A percentile compares a stretch with the other conserved stretches of the same genome.
These are phyloP conservation scores for Xylariaceae sp. DNA, from an alignment of 2,329 filamentous ascomycete genomes.

Conservation along the genomic window DNA sequence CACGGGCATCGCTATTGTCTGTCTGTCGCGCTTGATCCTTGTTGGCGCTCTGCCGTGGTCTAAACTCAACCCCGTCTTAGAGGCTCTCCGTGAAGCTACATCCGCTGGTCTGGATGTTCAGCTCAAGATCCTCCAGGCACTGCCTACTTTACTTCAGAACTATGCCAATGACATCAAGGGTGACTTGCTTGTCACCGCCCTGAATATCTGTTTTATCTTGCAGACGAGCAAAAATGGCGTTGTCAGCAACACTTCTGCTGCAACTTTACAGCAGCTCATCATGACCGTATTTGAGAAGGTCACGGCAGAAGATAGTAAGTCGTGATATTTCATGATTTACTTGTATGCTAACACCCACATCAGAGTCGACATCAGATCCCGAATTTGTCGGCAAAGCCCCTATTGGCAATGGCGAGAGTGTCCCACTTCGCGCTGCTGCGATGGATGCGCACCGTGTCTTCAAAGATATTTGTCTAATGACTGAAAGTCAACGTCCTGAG, in stretches of 20 bases:
- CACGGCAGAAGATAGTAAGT: slow-evolving; percentile 68
- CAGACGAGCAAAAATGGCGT: slow-evolving; percentile 89
- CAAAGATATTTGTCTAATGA: slow-evolving; percentile 81
- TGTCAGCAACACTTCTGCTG: slow-evolving; percentile 91
- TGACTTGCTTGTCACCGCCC: slow-evolving; percentile 70
- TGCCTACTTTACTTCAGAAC: slow-evolving; percentile 85
- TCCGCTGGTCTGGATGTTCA: slow-evolving; percentile 82
- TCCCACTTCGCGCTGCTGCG: slow-evolving; percentile 68
- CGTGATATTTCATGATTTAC: not conserved
- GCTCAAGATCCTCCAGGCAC: slow-evolving; percentile 87
- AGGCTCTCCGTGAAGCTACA: slow-evolving; percentile 80
- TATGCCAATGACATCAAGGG: slow-evolving; percentile 78
- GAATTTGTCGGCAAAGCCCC: slow-evolving; percentile 62
- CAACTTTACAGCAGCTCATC: slow-evolving; percentile 91
- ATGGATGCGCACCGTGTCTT: slow-evolving; percentile 85
- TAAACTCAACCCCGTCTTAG: slow-evolving; percentile 78
- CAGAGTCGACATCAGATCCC: slow-evolving; percentile 45
- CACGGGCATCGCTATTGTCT: slow-evolving; percentile 79
- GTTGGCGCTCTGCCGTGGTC: slow-evolving; percentile 72
- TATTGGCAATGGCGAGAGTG: slow-evolving; percentile 52
- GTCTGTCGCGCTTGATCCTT: slow-evolving; percentile 82
- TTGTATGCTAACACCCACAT: slow-evolving; percentile 1
- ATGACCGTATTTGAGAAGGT: slow-evolving; percentile 93
- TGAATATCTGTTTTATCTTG: slow-evolving; percentile 88
- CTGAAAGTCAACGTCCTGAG: slow-evolving; percentile 75